Conservation (phyloP, 2,329 filamentous ascomycete genomes). For the Cryphonectria parasitica region DNA sequence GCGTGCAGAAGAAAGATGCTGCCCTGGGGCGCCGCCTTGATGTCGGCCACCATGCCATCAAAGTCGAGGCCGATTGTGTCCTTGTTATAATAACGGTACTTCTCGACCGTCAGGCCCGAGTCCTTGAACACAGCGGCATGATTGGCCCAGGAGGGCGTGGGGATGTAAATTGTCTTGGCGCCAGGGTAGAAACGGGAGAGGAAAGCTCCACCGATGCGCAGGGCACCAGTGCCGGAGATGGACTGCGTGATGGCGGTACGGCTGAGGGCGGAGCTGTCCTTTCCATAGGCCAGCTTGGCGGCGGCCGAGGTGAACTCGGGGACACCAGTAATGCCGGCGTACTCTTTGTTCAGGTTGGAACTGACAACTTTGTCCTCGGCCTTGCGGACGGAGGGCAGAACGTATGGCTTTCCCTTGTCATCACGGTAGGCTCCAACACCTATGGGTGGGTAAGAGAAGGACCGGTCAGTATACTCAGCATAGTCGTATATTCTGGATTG, state of each 20-base stretch:
- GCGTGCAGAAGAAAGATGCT: slow-evolving; percentile 94
- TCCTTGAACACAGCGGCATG: slow-evolving; percentile 96
- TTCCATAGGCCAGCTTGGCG: slow-evolving; percentile 86
- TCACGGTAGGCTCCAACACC: slow-evolving; percentile 98
- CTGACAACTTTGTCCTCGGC: slow-evolving; percentile 87
- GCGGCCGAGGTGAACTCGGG: slow-evolving; percentile 93
- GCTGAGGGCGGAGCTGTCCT: slow-evolving; percentile 74
- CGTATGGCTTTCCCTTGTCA: slow-evolving; percentile 96
- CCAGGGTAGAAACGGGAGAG: slow-evolving; percentile 88
- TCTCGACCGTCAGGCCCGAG: slow-evolving; percentile 85
- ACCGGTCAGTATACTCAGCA: slow-evolving; percentile 15
- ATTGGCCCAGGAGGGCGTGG: slow-evolving; percentile 96
- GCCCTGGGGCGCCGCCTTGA: slow-evolving; percentile 84
- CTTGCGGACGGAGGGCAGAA: slow-evolving; percentile 87
- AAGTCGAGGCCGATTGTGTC: slow-evolving; percentile 98
- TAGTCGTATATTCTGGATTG: background rate
- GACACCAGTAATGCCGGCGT: slow-evolving; percentile 95
- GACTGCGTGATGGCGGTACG: slow-evolving; percentile 93
- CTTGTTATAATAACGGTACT: slow-evolving; percentile 99
- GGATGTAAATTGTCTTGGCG: slow-evolving; percentile 95
- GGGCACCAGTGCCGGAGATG: slow-evolving; percentile 95
- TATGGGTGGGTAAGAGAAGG: slow-evolving; percentile 38
- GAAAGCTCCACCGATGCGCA: slow-evolving; percentile 94
- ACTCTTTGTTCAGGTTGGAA: slow-evolving; percentile 88
- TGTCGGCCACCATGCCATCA: slow-evolving; percentile 86